Evolutionary conservation across 169 alveolate genomes (phyloP).

Genomic region (Cryptosporidium bovis): DNA sequence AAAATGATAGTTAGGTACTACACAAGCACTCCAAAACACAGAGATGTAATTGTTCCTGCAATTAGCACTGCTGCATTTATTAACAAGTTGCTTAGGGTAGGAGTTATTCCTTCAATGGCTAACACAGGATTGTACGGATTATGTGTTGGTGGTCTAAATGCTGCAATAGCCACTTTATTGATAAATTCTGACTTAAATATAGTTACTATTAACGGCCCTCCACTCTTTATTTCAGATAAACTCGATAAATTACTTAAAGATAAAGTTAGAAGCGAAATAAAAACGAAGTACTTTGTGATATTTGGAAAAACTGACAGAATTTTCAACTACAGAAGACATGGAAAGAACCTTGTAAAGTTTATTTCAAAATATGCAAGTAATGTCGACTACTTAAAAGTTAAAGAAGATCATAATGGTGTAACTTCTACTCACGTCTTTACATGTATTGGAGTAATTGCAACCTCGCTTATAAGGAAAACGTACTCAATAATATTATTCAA

Average conservation of each 20-base stretch:
- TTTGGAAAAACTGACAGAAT: conserved; percentile 9
- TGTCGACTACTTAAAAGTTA: conserved; percentile 22
- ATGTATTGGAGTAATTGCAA: conserved; percentile 10
- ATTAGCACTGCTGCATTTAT: conserved; percentile 66
- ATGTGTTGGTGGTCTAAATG: conserved; percentile 44
- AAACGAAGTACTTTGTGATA: conserved; percentile 16
- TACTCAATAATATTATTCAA: not conserved
- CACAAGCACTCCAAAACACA: conserved; percentile 16
- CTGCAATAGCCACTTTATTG: conserved; percentile 10
- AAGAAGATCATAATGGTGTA: conserved; percentile 16
- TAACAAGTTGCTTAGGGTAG: conserved; percentile 30
- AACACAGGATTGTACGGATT: conserved; percentile 56
- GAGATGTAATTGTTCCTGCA: conserved; percentile 52
- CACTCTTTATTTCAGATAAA: conserved; percentile 3
- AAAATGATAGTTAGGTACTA: conserved; percentile 17
- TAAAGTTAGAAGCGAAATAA: not conserved
- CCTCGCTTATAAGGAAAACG: conserved; percentile 9
- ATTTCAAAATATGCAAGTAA: conserved; percentile 2
- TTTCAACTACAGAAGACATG: conserved; percentile 20
- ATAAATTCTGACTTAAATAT: conserved; percentile 13
- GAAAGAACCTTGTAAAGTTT: conserved; percentile 27
- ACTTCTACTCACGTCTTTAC: conserved; percentile 6
- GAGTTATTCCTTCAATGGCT: conserved; percentile 50
- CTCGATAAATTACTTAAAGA: not conserved
- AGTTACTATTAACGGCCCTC: conserved; percentile 34